These are phyloP conservation scores for Umbelopsis ramanniana DNA, from an alignment of 192 early-diverging fungal genomes.

Conservation along the genomic window DNA sequence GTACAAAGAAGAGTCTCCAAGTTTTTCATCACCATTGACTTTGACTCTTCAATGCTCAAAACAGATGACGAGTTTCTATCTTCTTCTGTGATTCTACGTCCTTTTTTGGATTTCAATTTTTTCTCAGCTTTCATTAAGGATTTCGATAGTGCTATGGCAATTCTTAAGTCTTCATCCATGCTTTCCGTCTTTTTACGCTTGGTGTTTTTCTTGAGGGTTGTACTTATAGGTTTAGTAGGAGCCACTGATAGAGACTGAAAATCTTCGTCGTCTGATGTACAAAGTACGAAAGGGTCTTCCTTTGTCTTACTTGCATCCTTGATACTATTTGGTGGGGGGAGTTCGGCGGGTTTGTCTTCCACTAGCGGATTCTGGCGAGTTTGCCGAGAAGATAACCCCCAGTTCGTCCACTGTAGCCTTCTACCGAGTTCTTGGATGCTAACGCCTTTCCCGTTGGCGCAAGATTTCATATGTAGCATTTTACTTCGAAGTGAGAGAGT, in stretches of 20 bases:
- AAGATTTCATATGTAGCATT: conserved; percentile 10
- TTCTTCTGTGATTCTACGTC: neutral
- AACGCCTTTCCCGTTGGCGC: neutral
- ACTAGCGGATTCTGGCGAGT: neutral
- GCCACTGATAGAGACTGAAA: neutral
- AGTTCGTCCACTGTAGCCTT: conserved; percentile 1
- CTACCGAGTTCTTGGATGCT: conserved; percentile 7
- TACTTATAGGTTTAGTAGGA: neutral
- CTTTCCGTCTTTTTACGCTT: neutral
- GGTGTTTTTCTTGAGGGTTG: neutral
- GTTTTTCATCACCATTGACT: neutral
- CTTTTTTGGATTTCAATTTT: neutral
- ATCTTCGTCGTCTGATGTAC: neutral
- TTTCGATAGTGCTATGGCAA: neutral
- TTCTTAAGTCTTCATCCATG: neutral
- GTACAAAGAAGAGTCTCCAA: conserved; percentile 5
- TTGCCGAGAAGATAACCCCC: neutral
- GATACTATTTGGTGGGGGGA: neutral
- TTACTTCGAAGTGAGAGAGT: neutral
- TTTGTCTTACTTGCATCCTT: neutral
- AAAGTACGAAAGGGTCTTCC: neutral
- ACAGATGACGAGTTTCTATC: neutral
- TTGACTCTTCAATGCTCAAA: conserved; percentile 9
- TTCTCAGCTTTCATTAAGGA: neutral
- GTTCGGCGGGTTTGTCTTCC: neutral